These are phyloP conservation scores for Starmerella asiatica DNA, from an alignment of 805 yeast species.

Conservation along the genomic window DNA sequence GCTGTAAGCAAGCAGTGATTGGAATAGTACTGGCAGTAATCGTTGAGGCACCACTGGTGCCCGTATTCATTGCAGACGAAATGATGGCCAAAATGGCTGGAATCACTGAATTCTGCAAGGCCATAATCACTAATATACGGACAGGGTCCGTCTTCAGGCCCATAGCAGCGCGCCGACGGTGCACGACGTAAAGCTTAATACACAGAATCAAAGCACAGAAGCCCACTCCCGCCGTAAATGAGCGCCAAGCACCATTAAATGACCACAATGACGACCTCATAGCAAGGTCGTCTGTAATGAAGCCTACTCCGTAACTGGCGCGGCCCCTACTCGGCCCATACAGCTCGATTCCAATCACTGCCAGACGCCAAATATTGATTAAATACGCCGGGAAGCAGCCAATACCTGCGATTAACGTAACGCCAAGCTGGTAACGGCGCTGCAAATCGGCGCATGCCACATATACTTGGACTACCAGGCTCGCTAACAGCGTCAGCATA, in stretches of 20 bases:
- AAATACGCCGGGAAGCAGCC: constrained; percentile 45
- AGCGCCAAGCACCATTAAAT: constrained; percentile 28
- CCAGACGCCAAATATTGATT: constrained; percentile 43
- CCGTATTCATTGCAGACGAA: constrained; percentile 16
- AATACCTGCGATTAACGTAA: constrained; percentile 31
- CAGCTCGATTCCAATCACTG: constrained; percentile 17
- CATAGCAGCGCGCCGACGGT: constrained; percentile 54
- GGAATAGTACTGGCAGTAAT: constrained; percentile 15
- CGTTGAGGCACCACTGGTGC: constrained; percentile 10
- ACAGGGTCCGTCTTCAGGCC: constrained; percentile 79
- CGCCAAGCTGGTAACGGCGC: constrained; percentile 20
- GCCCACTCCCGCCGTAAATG: constrained; percentile 57
- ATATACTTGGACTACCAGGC: constrained; percentile 58
- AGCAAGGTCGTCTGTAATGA: neutral
- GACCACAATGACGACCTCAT: constrained; percentile 20
- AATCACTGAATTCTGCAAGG: constrained; percentile 63
- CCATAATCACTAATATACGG: constrained; percentile 69
- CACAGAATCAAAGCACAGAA: constrained; percentile 48
- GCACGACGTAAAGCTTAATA: constrained; percentile 53
- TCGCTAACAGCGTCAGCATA: constrained; percentile 45
- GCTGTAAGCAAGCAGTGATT: constrained; percentile 17
- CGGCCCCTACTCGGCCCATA: neutral
- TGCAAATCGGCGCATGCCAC: constrained; percentile 41
- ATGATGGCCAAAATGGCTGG: constrained; percentile 60
- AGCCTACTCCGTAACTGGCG: neutral